phyloP scores from a whole-genome alignment of 352 stramenopile genomes.

The Phytophthora colocasiae region DNA sequence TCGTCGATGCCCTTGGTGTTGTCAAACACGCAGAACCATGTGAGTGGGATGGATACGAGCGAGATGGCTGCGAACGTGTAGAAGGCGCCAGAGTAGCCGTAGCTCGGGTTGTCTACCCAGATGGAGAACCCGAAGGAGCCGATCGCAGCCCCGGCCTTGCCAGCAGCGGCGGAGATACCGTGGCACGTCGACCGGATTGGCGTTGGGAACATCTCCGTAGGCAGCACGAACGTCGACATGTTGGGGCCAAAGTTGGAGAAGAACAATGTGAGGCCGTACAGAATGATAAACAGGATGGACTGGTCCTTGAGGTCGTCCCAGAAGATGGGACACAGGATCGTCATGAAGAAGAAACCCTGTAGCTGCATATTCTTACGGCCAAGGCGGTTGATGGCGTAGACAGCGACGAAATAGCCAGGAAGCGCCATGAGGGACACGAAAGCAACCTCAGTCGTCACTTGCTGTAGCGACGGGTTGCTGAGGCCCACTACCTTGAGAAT shows the following conservation, averaged over 20 bases:
- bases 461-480: constrained; percentile 54
- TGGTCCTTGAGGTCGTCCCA: constrained; percentile 64
- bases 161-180: constrained; percentile 87
- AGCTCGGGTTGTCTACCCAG: constrained; percentile 67
- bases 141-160: constrained; percentile 86
- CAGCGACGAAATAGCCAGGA: constrained; percentile 82
- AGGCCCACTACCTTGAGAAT: constrained; percentile 71
- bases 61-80: constrained; percentile 67
- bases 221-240: constrained; percentile 90
- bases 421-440: constrained; percentile 71
- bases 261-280: constrained; percentile 81
- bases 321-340: constrained; percentile 66
- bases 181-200: constrained; percentile 90
- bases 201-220: constrained; percentile 88
- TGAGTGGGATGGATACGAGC: constrained; percentile 62
- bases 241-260: constrained; percentile 91
- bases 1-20: constrained; percentile 61
- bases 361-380: constrained; percentile 80
- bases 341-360: constrained; percentile 76
- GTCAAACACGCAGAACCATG: constrained; percentile 73
- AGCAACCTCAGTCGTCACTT: constrained; percentile 63
- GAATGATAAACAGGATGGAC: constrained; percentile 70
- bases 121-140: constrained; percentile 73
- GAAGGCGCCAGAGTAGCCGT: constrained; percentile 65
- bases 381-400: constrained; percentile 75